Percentiles rank a stretch among this genome's conserved stretches.
Conservation (phyloP, 768 basidiomycete genomes). For the Boletellus sp. region DNA sequence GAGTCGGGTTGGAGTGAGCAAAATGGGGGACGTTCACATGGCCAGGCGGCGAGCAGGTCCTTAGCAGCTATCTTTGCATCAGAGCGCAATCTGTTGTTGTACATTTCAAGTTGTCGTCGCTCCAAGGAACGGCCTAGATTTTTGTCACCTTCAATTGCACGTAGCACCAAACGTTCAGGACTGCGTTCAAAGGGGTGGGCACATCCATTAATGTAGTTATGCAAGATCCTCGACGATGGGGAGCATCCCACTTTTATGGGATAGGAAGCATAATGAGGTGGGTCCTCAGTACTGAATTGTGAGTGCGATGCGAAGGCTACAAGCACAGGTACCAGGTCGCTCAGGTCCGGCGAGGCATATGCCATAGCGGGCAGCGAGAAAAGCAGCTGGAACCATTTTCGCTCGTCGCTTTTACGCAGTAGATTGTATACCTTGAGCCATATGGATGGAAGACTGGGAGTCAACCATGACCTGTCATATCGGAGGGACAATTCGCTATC, state of each 20-base stretch:
- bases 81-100: not conserved
- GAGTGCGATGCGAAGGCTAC: constrained; percentile 26
- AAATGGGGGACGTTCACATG: constrained; percentile 3
- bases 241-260: not conserved
- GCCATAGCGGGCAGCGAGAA: constrained; percentile 34
- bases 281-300: constrained; percentile 3
- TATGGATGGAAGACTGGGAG: too few species aligned
- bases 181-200: constrained; percentile 1
- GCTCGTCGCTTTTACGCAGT: constrained; percentile 12
- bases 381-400: constrained; percentile 19
- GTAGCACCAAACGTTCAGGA: not conserved
- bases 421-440: constrained; percentile 32
- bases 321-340: constrained; percentile 22
- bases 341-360: constrained; percentile 11
- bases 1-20: not conserved
- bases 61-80: constrained; percentile 3
- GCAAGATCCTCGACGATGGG: not conserved
- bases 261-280: constrained; percentile 10
- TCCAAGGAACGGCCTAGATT: not conserved
- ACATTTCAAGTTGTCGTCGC: not conserved
- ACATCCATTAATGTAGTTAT: not conserved
- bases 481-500: constrained; percentile 7
- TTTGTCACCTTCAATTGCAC: not conserved
- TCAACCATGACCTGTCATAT: constrained; percentile 31
- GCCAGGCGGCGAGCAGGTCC: too few species aligned